Percentiles rank a stretch among this genome's conserved stretches.
Evolutionary conservation across 345 rosid species (phyloP).

Genomic region (Salix arbutifolia): DNA sequence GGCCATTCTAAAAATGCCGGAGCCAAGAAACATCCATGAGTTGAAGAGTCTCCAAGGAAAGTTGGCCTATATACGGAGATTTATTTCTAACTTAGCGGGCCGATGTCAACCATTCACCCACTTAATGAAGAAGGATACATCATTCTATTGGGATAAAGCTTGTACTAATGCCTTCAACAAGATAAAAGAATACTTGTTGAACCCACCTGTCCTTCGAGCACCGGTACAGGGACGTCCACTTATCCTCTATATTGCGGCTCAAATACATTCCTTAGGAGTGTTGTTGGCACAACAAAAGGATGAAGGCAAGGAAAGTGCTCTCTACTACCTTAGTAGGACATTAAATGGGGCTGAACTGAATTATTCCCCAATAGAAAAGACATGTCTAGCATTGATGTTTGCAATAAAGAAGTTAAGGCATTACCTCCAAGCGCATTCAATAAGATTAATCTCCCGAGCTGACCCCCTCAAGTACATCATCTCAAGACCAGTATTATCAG

Average conservation of each 20-base stretch:
- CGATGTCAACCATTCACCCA: no score
- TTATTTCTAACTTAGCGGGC: no score
- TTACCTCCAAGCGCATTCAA: neutral
- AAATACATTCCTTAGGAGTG: neutral
- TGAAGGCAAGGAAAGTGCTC: neutral
- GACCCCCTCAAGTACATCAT: neutral
- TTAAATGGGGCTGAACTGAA: neutral
- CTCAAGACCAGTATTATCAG: neutral
- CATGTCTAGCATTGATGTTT: neutral
- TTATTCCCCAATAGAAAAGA: neutral
- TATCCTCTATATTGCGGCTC: neutral
- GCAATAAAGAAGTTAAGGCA: neutral
- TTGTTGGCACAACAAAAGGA: neutral
- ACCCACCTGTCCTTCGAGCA: neutral
- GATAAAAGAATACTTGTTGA: neutral
- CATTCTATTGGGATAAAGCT: neutral
- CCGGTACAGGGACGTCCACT: neutral
- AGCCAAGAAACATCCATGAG: neutral
- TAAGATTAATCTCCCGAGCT: neutral
- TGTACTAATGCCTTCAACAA: neutral
- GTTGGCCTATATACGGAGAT: no score
- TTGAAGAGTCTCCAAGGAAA: slow-evolving; percentile 1
- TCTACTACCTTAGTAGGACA: neutral
- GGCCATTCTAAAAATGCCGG: neutral
- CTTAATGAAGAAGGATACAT: no score